These are phyloP conservation scores for Phaeosphaeriaceae sp. DNA, from an alignment of 2,329 filamentous ascomycete genomes.

Conservation along the genomic window DNA sequence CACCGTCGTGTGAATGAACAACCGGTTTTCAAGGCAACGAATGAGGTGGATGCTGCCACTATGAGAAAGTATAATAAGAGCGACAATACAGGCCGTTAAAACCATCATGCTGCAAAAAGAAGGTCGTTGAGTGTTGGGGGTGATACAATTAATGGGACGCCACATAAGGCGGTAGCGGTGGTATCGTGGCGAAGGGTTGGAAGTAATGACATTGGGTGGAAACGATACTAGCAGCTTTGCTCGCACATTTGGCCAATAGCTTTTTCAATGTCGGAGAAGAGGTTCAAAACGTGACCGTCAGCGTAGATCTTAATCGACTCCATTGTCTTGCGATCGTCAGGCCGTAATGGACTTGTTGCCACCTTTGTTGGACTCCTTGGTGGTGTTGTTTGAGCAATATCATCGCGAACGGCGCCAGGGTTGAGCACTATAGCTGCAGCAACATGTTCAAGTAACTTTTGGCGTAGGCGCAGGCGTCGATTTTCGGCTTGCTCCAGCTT, in stretches of 20 bases:
- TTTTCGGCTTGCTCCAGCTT: constrained; percentile 85
- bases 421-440: constrained; percentile 65
- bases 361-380: constrained; percentile 48
- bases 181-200: constrained; percentile 10
- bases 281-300: constrained; percentile 49
- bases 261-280: constrained; percentile 52
- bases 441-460: constrained; percentile 82
- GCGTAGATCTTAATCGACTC: constrained; percentile 54
- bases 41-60: constrained; percentile 14
- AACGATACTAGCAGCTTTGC: constrained; percentile 39
- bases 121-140: constrained; percentile 18
- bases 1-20: constrained; percentile 11
- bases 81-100: constrained; percentile 35
- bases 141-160: constrained; percentile 29
- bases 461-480: constrained; percentile 73
- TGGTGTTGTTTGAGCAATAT: constrained; percentile 45
- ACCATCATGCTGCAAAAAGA: constrained; percentile 23
- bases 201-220: constrained; percentile 13
- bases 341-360: constrained; percentile 39
- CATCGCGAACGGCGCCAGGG: constrained; percentile 32
- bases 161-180: constrained; percentile 18
- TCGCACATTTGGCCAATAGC: constrained; percentile 53
- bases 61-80: constrained; percentile 21
- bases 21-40: constrained; percentile 7
- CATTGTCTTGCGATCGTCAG: constrained; percentile 46